Percentiles rank a stretch among this genome's conserved stretches.
Conservation (phyloP, 306 rosid genomes). For the Cicer judaicum region DNA sequence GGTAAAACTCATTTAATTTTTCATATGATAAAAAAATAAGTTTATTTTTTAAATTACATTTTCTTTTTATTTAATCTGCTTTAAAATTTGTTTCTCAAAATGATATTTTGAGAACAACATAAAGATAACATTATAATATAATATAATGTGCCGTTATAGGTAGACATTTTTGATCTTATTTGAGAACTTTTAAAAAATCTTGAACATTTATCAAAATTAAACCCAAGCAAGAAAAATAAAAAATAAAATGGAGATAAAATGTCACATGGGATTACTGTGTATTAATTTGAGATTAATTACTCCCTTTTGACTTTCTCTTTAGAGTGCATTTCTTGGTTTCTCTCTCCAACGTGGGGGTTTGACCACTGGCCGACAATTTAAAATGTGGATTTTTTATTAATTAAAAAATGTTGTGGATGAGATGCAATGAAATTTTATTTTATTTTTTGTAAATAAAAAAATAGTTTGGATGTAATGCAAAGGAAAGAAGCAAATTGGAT, state of each 20-base stretch:
- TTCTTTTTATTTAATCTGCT: no score
- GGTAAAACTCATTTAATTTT: no score
- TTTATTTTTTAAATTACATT: no score
- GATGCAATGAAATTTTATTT: no score
- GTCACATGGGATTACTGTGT: background rate
- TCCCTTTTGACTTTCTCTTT: constrained; percentile 39
- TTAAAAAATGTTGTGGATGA: no score
- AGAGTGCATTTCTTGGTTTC: constrained; percentile 11
- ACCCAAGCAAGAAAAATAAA: background rate
- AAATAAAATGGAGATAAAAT: background rate
- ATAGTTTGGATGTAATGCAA: background rate
- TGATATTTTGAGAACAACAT: no score
- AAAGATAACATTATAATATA: no score
- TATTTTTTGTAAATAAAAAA: no score
- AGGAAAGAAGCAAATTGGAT: background rate
- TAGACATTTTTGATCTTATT: no score
- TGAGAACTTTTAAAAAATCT: background rate
- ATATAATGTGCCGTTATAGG: no score
- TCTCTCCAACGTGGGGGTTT: constrained; percentile 33
- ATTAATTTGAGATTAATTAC: background rate
- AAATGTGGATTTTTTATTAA: background rate
- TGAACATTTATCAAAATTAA: background rate
- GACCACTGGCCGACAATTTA: constrained; percentile 30
- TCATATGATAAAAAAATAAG: no score
- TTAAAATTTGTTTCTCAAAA: no score